Evolutionary conservation across 257 asterid genomes (phyloP).

Genomic region (Solanum habrochaites): DNA sequence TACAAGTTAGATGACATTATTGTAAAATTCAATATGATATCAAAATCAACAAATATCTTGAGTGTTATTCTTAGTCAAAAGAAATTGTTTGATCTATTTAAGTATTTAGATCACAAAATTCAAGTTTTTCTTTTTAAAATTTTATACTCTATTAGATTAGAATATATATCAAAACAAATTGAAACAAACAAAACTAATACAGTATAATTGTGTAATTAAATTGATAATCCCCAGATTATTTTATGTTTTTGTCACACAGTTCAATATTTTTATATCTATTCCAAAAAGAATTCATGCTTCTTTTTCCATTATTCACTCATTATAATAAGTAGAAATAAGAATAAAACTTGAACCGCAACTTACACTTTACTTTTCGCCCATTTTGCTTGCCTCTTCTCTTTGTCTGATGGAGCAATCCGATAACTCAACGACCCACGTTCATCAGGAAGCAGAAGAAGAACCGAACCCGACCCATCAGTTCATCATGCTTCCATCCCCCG

Average conservation of each 20-base stretch:
- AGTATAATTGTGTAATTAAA: too few relatives aligned
- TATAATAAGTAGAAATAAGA: not conserved
- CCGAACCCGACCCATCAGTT: conserved; percentile 2
- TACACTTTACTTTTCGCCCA: not conserved
- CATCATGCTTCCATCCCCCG: conserved; percentile 23
- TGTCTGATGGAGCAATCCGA: not conserved
- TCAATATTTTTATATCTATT: not conserved
- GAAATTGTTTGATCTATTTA: too few relatives aligned
- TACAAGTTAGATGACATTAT: too few relatives aligned
- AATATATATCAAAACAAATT: too few relatives aligned
- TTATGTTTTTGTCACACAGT: not conserved
- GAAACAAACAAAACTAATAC: too few relatives aligned
- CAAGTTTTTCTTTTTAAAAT: too few relatives aligned
- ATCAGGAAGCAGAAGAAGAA: not conserved
- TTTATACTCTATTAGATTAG: too few relatives aligned
- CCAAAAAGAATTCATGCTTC: not conserved
- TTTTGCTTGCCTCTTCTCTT: not conserved
- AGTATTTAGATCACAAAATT: too few relatives aligned
- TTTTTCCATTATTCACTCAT: not conserved
- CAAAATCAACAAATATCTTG: too few relatives aligned
- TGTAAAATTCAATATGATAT: too few relatives aligned
- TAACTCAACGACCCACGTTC: not conserved
- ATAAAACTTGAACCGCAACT: not conserved
- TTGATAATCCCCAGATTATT: too few relatives aligned
- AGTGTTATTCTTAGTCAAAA: too few relatives aligned